phyloP scores from a whole-genome alignment of 2,329 filamentous ascomycete genomes.

The Paecilomyces sp. region DNA sequence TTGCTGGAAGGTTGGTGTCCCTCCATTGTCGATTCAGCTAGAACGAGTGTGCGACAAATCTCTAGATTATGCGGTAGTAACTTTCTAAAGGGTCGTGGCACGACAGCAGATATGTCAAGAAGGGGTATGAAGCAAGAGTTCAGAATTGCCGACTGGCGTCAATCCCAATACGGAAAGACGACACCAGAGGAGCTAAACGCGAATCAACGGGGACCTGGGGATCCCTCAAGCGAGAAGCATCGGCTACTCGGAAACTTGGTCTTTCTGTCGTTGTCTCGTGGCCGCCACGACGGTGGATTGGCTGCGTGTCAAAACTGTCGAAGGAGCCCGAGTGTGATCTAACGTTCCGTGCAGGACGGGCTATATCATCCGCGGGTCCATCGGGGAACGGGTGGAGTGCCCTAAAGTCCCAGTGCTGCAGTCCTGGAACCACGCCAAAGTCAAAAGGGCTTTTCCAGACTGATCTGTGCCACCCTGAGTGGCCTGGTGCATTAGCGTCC shows the following conservation, averaged over 20 bases:
- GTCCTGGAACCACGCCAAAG: slow-evolving; percentile 22
- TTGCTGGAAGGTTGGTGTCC: neutral
- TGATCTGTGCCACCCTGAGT: slow-evolving; percentile 11
- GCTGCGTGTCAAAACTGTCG: neutral
- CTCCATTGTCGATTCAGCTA: neutral
- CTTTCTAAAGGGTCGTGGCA: neutral
- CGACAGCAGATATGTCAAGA: neutral
- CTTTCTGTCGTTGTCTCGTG: neutral
- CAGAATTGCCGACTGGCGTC: neutral
- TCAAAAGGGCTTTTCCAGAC: slow-evolving; percentile 5
- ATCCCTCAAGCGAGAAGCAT: neutral
- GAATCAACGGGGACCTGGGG: neutral
- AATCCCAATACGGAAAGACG: neutral
- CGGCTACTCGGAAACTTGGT: neutral
- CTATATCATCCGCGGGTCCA: neutral
- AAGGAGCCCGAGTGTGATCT: neutral
- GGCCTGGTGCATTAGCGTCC: slow-evolving; percentile 33
- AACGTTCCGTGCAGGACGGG: neutral
- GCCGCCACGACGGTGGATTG: neutral
- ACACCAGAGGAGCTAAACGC: neutral
- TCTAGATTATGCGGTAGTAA: neutral
- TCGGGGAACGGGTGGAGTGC: slow-evolving; percentile 9
- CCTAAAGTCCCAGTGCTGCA: slow-evolving; percentile 29
- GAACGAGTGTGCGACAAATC: neutral
- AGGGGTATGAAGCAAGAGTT: neutral